A percentile compares a stretch with the other conserved stretches of the same genome.
phyloP scores from a whole-genome alignment of 805 yeast species.

The Scheffersomyces stipitis region DNA sequence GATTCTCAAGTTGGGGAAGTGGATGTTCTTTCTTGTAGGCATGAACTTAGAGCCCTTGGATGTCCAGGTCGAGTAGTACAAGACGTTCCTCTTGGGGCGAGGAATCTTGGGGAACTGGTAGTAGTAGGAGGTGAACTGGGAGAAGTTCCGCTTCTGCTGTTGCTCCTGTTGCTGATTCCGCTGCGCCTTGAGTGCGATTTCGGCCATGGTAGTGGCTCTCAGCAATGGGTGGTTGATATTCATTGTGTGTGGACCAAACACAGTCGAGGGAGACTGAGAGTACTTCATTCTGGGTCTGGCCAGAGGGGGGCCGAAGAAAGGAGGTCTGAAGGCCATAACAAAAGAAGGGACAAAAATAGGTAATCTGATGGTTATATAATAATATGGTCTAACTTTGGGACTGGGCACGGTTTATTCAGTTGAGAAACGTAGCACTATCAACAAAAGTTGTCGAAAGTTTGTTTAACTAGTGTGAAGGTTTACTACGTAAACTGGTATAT shows the following conservation, averaged over 20 bases:
- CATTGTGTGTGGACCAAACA: slow-evolving; percentile 39
- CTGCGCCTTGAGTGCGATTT: slow-evolving; percentile 22
- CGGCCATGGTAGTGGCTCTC: slow-evolving; percentile 40
- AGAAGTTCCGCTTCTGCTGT: slow-evolving; percentile 16
- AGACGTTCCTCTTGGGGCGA: slow-evolving; percentile 53
- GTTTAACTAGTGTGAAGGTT: too few species aligned
- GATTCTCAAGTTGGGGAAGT: slow-evolving; percentile 20
- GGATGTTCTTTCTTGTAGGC: slow-evolving; percentile 13
- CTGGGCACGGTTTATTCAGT: too few species aligned
- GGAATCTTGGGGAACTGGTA: slow-evolving; percentile 56
- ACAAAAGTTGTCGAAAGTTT: too few species aligned
- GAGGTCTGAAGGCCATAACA: slow-evolving; percentile 24
- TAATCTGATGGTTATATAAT: too few species aligned
- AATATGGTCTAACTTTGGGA: too few species aligned
- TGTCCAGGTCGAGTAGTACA: slow-evolving; percentile 50
- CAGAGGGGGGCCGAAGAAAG: slow-evolving; percentile 13
- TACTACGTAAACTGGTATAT: too few species aligned
- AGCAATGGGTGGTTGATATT: slow-evolving; percentile 43
- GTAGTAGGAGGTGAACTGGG: slow-evolving; percentile 24
- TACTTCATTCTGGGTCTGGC: slow-evolving; percentile 17
- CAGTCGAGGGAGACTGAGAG: slow-evolving; percentile 24
- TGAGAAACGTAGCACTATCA: too few species aligned
- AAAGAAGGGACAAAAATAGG: not conserved
- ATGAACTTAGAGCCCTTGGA: slow-evolving; percentile 17
- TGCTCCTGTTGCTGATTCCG: slow-evolving; percentile 12